Evolutionary conservation across 2,329 filamentous ascomycete genomes (phyloP).

Genomic region (Lojkania enalia): DNA sequence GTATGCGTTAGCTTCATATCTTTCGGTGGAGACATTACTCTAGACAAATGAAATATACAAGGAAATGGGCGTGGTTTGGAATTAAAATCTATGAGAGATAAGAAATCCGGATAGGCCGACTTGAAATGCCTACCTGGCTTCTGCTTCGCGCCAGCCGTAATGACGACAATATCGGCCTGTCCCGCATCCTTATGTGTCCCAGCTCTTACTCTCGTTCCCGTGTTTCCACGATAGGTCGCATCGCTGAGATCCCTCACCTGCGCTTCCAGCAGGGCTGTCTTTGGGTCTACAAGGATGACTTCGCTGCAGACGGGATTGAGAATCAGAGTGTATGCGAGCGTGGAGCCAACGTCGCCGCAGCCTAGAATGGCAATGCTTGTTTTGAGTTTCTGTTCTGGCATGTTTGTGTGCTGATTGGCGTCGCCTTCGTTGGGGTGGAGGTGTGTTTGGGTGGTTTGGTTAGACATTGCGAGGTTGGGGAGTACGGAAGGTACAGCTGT

Average conservation of each 20-base stretch:
- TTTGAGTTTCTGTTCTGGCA: slow-evolving; percentile 36
- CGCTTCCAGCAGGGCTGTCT: slow-evolving; percentile 51
- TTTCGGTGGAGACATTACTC: too few species aligned
- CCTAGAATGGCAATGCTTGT: slow-evolving; percentile 55
- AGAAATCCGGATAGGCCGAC: too few species aligned
- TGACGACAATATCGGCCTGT: slow-evolving; percentile 59
- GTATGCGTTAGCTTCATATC: slow-evolving; percentile 7
- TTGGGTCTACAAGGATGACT: slow-evolving; percentile 58
- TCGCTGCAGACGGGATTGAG: slow-evolving; percentile 55
- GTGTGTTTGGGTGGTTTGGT: not conserved
- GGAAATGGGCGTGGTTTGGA: too few species aligned
- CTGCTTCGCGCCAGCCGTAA: slow-evolving; percentile 60
- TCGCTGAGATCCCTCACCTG: slow-evolving; percentile 59
- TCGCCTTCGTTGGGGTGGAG: too few species aligned
- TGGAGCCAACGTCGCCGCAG: slow-evolving; percentile 56
- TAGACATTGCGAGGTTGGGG: not conserved
- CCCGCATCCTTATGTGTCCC: slow-evolving; percentile 54
- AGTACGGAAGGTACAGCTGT: not conserved
- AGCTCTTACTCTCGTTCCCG: slow-evolving; percentile 49
- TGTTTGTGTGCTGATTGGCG: slow-evolving; percentile 7
- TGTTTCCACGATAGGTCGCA: slow-evolving; percentile 51
- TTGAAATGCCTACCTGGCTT: slow-evolving; percentile 38
- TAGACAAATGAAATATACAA: too few species aligned
- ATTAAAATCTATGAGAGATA: too few species aligned
- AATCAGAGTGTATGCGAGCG: slow-evolving; percentile 57